These are phyloP conservation scores for Suillus clintonianus DNA, from an alignment of 768 basidiomycete species.

Conservation along the genomic window DNA sequence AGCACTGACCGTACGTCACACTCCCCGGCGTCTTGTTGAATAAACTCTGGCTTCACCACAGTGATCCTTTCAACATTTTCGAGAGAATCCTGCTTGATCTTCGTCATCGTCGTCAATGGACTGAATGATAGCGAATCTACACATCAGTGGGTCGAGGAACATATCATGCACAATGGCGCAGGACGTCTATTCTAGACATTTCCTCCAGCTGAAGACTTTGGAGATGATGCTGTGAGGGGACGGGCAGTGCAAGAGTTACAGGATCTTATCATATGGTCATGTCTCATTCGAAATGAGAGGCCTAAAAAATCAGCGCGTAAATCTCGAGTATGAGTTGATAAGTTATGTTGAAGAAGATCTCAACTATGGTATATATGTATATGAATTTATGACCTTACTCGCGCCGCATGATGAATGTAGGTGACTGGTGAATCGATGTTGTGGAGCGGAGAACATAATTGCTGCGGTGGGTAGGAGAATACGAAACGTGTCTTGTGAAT, in stretches of 20 bases:
- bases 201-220: background rate
- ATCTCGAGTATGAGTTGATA: too few species aligned
- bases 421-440: conserved; percentile 52
- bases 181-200: background rate
- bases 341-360: too few species aligned
- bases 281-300: background rate
- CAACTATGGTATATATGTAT: too few species aligned
- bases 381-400: too few species aligned
- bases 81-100: too few species aligned
- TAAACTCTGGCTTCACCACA: too few species aligned
- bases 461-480: too few species aligned
- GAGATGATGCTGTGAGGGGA: background rate
- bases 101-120: conserved; percentile 17
- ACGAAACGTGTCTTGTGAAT: conserved; percentile 70
- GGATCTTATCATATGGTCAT: background rate
- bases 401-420: too few species aligned
- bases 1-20: too few species aligned
- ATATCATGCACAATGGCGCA: background rate
- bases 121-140: conserved; percentile 13
- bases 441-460: conserved; percentile 54
- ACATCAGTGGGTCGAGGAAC: background rate
- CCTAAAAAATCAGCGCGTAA: too few species aligned
- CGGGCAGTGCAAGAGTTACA: background rate
- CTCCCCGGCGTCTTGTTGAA: too few species aligned
- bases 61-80: too few species aligned